Percentiles rank a stretch among this genome's conserved stretches.
phyloP scores from a whole-genome alignment of 2,329 filamentous ascomycete genomes.

The Cephalotrichum gorgonifer region DNA sequence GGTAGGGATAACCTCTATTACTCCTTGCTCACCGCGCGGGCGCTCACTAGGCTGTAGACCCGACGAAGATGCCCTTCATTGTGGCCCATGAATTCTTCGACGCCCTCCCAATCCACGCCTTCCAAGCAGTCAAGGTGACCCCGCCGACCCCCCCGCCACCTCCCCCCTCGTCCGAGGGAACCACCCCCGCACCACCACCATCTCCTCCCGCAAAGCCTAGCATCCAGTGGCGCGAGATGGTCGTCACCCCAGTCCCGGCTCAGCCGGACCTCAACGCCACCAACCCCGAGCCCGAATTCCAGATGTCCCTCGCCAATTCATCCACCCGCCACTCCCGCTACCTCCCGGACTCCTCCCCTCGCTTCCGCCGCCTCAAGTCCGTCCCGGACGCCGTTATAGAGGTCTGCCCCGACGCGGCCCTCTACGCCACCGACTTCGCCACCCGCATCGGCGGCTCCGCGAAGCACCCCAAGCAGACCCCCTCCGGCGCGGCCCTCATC shows the following conservation, averaged over 20 bases:
- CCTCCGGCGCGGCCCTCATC: conserved; percentile 83
- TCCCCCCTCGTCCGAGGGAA: conserved; percentile 26
- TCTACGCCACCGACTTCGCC: conserved; percentile 75
- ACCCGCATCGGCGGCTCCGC: conserved; percentile 65
- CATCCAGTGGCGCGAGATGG: conserved; percentile 70
- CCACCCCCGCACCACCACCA: not conserved
- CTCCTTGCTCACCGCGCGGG: not conserved
- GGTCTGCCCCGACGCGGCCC: conserved; percentile 76
- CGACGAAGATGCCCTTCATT: conserved; percentile 75
- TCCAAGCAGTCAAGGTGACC: conserved; percentile 57
- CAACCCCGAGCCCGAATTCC: conserved; percentile 65
- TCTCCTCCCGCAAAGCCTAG: conserved; percentile 12
- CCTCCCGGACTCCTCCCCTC: conserved; percentile 69
- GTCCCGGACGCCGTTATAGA: conserved; percentile 67
- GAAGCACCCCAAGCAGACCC: conserved; percentile 41
- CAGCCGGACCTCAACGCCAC: conserved; percentile 40
- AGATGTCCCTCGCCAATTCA: conserved; percentile 65
- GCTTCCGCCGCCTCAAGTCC: conserved; percentile 66
- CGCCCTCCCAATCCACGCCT: conserved; percentile 89
- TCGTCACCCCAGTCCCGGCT: conserved; percentile 59
- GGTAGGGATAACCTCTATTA: conserved; percentile 29
- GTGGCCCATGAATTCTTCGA: conserved; percentile 98
- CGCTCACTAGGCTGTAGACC: conserved; percentile 27
- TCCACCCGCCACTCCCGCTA: conserved; percentile 76
- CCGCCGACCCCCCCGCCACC: conserved; percentile 22